A percentile compares a stretch with the other conserved stretches of the same genome.
These are phyloP conservation scores for Trametes polyzona DNA, from an alignment of 1,284 basidiomycete species.

Conservation along the genomic window DNA sequence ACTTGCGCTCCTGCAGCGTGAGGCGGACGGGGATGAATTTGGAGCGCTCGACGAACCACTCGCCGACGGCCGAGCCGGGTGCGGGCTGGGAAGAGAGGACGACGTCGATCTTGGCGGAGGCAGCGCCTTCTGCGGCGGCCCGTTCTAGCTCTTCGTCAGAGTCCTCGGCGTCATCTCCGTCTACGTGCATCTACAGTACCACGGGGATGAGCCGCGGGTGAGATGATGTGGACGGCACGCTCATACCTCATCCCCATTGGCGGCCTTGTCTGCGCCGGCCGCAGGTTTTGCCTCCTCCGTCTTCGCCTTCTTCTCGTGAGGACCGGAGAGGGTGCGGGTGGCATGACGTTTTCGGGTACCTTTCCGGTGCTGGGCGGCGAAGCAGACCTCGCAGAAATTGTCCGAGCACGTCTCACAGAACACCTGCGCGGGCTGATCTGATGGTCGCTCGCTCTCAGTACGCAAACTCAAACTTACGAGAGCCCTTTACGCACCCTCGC, in stretches of 20 bases:
- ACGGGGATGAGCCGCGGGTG: not conserved
- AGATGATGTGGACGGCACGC: not conserved
- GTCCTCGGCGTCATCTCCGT: constrained; percentile 51
- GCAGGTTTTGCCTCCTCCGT: constrained; percentile 27
- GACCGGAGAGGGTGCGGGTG: constrained; percentile 49
- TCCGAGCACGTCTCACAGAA: constrained; percentile 72
- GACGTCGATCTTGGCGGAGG: constrained; percentile 41
- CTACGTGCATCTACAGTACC: constrained; percentile 56
- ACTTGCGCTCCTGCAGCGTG: constrained; percentile 74
- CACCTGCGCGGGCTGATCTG: constrained; percentile 81
- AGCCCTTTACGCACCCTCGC: constrained; percentile 62
- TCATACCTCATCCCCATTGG: constrained; percentile 34
- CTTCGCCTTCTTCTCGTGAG: constrained; percentile 31
- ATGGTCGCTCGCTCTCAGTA: not conserved
- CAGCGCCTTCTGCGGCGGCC: constrained; percentile 35
- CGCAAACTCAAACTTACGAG: not conserved
- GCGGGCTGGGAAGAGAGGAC: constrained; percentile 49
- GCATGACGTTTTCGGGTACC: constrained; percentile 71
- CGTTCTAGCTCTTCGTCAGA: constrained; percentile 48
- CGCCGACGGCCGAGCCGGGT: constrained; percentile 63
- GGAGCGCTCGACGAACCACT: constrained; percentile 80
- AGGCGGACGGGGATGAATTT: constrained; percentile 80
- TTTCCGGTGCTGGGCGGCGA: constrained; percentile 79
- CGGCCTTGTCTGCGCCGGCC: constrained; percentile 12
- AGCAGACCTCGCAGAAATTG: constrained; percentile 81